A percentile compares a stretch with the other conserved stretches of the same genome.
Evolutionary conservation across 768 basidiomycete genomes (phyloP).

Genomic region (Collybiopsis luxurians): DNA sequence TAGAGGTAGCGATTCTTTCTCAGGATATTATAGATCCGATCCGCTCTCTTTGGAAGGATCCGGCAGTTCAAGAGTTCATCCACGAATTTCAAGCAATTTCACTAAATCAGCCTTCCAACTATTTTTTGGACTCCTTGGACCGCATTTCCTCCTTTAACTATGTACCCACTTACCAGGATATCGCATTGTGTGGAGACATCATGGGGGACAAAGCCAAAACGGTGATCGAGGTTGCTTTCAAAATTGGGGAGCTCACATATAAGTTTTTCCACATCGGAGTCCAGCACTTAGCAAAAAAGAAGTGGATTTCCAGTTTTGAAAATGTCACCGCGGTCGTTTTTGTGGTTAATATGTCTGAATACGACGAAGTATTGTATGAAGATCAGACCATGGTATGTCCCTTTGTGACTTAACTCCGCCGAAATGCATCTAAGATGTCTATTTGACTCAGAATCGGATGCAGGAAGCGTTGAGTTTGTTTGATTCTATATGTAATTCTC

Average conservation of each 20-base stretch:
- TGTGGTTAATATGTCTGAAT: conserved; percentile 90
- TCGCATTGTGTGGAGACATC: conserved; percentile 90
- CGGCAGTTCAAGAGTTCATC: conserved; percentile 79
- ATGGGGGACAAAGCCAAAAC: conserved; percentile 98
- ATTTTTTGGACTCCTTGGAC: conserved; percentile 92
- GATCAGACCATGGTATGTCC: conserved; percentile 91
- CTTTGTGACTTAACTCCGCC: conserved; percentile 17
- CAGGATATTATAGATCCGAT: conserved; percentile 77
- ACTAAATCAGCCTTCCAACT: conserved; percentile 92
- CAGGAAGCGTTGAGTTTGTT: conserved; percentile 95
- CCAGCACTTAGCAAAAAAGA: conserved; percentile 76
- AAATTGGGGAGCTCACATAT: conserved; percentile 89
- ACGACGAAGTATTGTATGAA: conserved; percentile 97
- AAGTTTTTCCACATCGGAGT: conserved; percentile 90
- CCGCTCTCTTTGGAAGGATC: conserved; percentile 75
- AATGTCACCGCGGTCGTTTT: conserved; percentile 94
- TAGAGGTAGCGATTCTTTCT: conserved; percentile 76
- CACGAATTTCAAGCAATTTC: conserved; percentile 90
- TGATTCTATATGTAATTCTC: conserved; percentile 96
- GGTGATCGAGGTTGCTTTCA: conserved; percentile 59
- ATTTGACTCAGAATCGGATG: conserved; percentile 78
- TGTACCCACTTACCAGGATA: conserved; percentile 93
- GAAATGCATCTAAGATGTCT: conserved; percentile 22
- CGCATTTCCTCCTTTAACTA: conserved; percentile 76
- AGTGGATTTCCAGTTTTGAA: conserved; percentile 89